Conservation (phyloP, 768 basidiomycete species). For the Mycena epipterygia region DNA sequence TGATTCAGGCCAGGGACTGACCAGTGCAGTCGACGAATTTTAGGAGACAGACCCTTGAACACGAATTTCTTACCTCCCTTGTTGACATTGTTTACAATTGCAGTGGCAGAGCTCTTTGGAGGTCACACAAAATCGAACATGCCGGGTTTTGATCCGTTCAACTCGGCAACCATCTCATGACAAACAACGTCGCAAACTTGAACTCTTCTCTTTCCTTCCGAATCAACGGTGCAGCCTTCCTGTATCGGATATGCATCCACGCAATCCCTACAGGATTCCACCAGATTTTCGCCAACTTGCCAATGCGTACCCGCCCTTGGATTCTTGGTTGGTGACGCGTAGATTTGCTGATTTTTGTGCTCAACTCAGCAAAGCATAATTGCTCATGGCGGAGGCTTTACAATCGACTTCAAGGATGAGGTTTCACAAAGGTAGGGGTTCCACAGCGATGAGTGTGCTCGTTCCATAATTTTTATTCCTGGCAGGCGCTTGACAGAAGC, state of each 20-base stretch:
- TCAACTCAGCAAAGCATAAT: constrained; percentile 34
- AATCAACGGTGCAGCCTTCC: no score
- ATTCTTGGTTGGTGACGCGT: constrained; percentile 59
- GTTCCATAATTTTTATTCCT: not conserved
- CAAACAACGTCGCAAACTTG: no score
- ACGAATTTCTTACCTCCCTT: no score
- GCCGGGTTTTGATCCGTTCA: no score
- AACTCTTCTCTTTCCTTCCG: no score
- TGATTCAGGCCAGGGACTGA: no score
- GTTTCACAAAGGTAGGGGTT: constrained; percentile 73
- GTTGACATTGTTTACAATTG: no score
- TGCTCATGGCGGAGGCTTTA: constrained; percentile 39
- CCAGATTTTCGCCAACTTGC: constrained; percentile 75
- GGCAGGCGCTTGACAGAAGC: constrained; percentile 84
- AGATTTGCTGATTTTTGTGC: not conserved
- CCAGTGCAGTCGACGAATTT: no score
- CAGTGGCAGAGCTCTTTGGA: no score
- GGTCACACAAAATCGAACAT: no score
- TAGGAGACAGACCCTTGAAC: no score
- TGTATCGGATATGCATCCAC: constrained; percentile 58
- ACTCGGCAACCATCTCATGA: no score
- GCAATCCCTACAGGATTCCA: constrained; percentile 54
- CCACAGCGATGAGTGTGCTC: not conserved
- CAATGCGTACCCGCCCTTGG: constrained; percentile 66
- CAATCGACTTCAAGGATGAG: constrained; percentile 84